Base-by-base conservation (phyloP, 2,329 filamentous ascomycete species). In the Neopestalotiopsis clavispora region DNA sequence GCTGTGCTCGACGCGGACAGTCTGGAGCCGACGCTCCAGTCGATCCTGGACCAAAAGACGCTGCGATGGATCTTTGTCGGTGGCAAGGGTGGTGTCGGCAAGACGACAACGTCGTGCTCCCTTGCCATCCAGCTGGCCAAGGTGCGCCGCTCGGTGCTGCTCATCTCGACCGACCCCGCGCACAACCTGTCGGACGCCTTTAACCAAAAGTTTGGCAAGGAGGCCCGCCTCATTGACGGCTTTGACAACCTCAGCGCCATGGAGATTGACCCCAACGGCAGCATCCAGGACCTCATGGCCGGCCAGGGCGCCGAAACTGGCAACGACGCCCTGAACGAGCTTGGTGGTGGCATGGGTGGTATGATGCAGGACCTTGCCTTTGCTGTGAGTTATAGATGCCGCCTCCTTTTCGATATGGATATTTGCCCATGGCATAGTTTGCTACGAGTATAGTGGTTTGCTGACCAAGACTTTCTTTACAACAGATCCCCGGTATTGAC, bases 281-380 rank as follows among this genome's bases (percentile, higher is more conserved):
- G 94, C 78, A 97, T 99, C 81, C 96, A 98, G 83, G 96, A 99
- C 80, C 84, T 99, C 68, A 85, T 99, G 72, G 92, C 93, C 10
- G 92, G 91, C 1, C 87, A 90, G 78, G 91, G 89, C 58, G 94
- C 94, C 20, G 93, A 93, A 64, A 73, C 72, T 32, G 91, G 89
- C 57, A 94, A 94, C n/a, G 93, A 93, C 64, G 73, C 72, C 32
- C 76, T 75, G 42, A 80, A 83, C 73, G 90, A 90, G 56, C 90
- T 93, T 84, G 88, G 87, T 65, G 91, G 91, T 60, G 88, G 87
- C 17, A 90, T 98, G 84, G 95, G 95, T 32, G 92, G 92, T 75
- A 98, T 98, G 95, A 97, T 98, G 92, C 96, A 99, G 83, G 96
- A 99, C 81, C 86, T 99, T 73, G 96, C 96, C 0, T 98, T 98